Evolutionary conservation across 495 filamentous ascomycete species (phyloP), one percentile per base, ranked within the genome.

Genomic region (Glonium stellatum): DNA sequence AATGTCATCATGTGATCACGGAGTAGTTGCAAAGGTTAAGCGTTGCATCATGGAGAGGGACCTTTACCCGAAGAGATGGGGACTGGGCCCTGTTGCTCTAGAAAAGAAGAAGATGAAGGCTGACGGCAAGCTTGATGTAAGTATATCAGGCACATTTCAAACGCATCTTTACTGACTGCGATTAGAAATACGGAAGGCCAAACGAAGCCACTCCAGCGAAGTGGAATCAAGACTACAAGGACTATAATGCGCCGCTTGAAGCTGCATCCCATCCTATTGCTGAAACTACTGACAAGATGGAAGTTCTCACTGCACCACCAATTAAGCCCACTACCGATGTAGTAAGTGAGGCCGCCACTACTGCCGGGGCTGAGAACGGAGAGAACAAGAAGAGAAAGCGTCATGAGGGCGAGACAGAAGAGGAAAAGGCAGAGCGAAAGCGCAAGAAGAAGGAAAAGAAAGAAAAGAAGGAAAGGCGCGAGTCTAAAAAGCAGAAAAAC

Each of bases 101-200:
- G 87, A 96, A 77, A 98, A 98, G 85, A 97, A 97, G 85, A 95
- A 97, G 83, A 84, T 98, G 77, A 97, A 97, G 82, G 87, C 88
- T n/a, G 86, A 87, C 63, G 93, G 93, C 72, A 92, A 96, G 78
- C 85, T 98, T 25, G 93, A 98, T 78, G 84, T 87, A 69, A 75
- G 84, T 75, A 18, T 36, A 41, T 10, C 12, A 49, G 49, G 64
- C 68, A 60, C 67, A 57, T 34, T 54, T 1, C 19, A 55, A 82
- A 52, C 31, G 51, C 61, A 54, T 58, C 31, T 15, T 46, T n/a
- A 23, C 48, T 37, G 21, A 50, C 8, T 9, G 13, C n/a, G 22
- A 48, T 10, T 31, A 70, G 83, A 98, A 98, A 82, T 97, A 83
- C 62, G 93, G 93, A 57, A 83, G 92, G 44, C 73, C 88, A 53